Evolutionary conservation across 2,329 filamentous ascomycete species (phyloP).

Genomic region (Alternaria angustiovoidea): DNA sequence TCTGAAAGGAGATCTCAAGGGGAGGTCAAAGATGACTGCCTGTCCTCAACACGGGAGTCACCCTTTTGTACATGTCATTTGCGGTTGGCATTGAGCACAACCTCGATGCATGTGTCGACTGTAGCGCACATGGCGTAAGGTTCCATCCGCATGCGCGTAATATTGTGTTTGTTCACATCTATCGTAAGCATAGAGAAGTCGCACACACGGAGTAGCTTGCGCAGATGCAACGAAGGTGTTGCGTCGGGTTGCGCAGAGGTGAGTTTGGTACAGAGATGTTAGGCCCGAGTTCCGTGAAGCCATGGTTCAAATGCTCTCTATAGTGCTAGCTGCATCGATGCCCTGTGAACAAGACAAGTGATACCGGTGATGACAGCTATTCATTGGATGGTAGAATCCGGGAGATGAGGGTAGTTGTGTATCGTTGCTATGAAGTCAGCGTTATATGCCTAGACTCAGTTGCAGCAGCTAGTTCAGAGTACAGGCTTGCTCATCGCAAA

Average conservation of each 20-base stretch:
- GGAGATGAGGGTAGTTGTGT: background rate
- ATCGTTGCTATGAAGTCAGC: background rate
- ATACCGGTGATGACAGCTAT: too few species aligned
- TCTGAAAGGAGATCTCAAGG: background rate
- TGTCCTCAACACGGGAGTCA: background rate
- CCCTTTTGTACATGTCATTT: constrained; percentile 15
- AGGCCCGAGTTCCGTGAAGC: background rate
- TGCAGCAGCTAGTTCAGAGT: background rate
- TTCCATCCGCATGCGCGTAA: constrained; percentile 10
- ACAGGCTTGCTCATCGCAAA: background rate
- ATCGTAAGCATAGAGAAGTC: background rate
- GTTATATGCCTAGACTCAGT: background rate
- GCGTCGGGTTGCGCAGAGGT: background rate
- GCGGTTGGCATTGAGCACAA: background rate
- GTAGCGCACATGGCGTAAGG: constrained; percentile 9
- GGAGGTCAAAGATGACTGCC: background rate
- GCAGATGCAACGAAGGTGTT: background rate
- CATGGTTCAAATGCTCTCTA: background rate
- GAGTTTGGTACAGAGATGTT: background rate
- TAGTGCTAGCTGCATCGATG: background rate
- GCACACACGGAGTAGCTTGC: background rate
- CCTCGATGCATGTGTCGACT: background rate
- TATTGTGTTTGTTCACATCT: constrained; percentile 4
- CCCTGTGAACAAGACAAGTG: background rate
- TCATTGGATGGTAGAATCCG: too few species aligned